Base-by-base conservation (phyloP, 2,329 filamentous ascomycete genomes). In the Curvularia verruculosa region DNA sequence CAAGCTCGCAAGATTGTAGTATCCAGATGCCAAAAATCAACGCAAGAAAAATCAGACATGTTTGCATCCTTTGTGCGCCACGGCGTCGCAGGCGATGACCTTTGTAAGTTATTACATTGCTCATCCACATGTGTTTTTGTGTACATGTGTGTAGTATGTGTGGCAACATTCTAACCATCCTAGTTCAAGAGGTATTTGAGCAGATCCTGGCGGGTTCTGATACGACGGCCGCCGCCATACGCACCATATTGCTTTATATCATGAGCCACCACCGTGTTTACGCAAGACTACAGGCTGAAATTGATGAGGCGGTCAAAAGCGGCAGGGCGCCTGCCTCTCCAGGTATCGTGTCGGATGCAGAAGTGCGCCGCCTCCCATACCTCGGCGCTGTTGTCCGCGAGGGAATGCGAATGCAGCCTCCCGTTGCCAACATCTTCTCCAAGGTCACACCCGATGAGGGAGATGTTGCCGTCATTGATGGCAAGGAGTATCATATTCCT, bases 161-260 rank as follows among this genome's bases (percentile, higher is more conserved):
- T 13, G 15, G 12, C 12, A 21, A n/a, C 46, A n/a, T 48, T 7
- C 29, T 23, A 8, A 12, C 13, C 12, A 29, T 65, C 79, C 4
- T 49, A 59, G 57, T 79, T 71, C 59, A 73, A 48, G 80, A 82
- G 59, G 78, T 75, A 0, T 68, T 68, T 24, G 67, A 79, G 12
- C 78, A 81, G 55, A 81, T 82, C 39, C 75, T 84, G 5, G 84
- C 84, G 4, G 85, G 85, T 3, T 83, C 83, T 0, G 85, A 87
- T 58, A 86, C 83, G 0, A 85, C 84, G 0, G 83, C 85, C 0
- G 84, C 82, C 0, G 80, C 80, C 1, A 79, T 87, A 9, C 80
- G 85, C 2, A 76, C 80, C 36, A 84, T 80, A 1, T 60, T 87
- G 52, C 77, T 86, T 21, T 79, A 83, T 65, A 68, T 87, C 53